phyloP scores from a whole-genome alignment of 2,329 filamentous ascomycete species.

The Ceratocystis eucalypticola region DNA sequence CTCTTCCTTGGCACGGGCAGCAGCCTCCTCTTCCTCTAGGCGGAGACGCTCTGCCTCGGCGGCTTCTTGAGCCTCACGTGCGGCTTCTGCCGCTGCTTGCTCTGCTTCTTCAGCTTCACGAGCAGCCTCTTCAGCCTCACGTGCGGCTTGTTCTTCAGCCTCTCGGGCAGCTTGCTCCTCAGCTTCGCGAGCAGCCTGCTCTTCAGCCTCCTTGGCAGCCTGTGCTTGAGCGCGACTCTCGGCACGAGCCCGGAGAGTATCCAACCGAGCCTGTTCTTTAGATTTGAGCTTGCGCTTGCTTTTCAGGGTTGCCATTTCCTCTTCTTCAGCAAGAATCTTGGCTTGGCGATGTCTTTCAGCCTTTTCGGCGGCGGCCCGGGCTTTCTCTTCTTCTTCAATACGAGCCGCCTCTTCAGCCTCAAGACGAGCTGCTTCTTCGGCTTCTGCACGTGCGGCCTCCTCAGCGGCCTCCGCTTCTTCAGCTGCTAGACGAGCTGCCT shows the following conservation, averaged over 20 bases:
- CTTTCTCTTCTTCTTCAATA: conserved; percentile 9
- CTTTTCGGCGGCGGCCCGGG: not conserved
- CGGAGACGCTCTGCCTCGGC: conserved; percentile 19
- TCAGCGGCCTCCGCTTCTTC: conserved; percentile 25
- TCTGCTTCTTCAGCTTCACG: conserved; percentile 20
- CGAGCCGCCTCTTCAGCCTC: not conserved
- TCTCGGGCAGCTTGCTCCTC: conserved; percentile 22
- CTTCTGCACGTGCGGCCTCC: not conserved
- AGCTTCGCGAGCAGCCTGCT: conserved; percentile 22
- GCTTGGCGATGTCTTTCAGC: not conserved
- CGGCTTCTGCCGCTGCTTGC: conserved; percentile 15
- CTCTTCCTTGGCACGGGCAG: conserved; percentile 3
- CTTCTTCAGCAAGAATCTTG: conserved; percentile 9
- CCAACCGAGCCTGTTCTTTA: conserved; percentile 13
- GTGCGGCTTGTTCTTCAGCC: conserved; percentile 20
- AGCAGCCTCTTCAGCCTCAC: conserved; percentile 22
- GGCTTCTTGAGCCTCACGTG: conserved; percentile 23
- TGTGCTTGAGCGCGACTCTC: conserved; percentile 6
- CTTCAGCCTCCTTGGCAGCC: conserved; percentile 24
- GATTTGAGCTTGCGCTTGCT: conserved; percentile 14
- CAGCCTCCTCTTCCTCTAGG: conserved; percentile 11
- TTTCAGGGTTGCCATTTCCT: conserved; percentile 2
- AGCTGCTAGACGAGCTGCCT: conserved; percentile 12
- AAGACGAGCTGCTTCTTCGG: not conserved
- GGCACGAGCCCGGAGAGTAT: conserved; percentile 24